Evolutionary conservation across 1,139 yeast species (phyloP), one percentile per base, ranked within the genome.

Genomic region (Debaryomyces sp.): DNA sequence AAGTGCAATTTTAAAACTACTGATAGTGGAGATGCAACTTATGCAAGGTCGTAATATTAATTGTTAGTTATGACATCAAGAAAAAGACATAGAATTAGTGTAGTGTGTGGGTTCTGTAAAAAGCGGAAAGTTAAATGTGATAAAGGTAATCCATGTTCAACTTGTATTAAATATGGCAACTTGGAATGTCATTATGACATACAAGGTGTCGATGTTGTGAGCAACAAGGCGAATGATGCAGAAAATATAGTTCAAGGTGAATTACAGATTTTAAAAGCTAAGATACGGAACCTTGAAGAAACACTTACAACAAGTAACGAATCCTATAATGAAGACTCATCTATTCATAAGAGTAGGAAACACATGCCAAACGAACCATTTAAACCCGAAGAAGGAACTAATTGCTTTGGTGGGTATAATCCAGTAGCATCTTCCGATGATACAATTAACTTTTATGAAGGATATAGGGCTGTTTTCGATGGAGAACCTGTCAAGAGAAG

Each of bases 81-180:
- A 50, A 68, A 66, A 53, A 59, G 79, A 38, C 63, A 66, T 46
- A 62, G 78, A 52, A 58, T 61, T 44, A 67, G 74, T 21, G 60
- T 68, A 44, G 78, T 73, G 26, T 75, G 80, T 56, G 68, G 64
- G 42, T 72, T 73, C 53, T 75, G 80, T 57, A 70, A 70, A 48
- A 63, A 62, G 50, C 53, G 80, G 27, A 75, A 75, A 56, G 76
- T 75, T 48, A 73, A 70, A 47, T 75, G 80, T 61, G 77, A 75
- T 54, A 61, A 72, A 46, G 75, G 68, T 3, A 59, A 56, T 33
- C 80, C 80, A 6, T 75, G 80, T 49, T 62, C 73, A 10, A 67
- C 75, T 9, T 75, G 80, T 55, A 64, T 64, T 43, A 73, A 70
- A 52, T 71, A 70, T 49, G 66, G 69, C 34, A 67, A 64, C 41